Evolutionary conservation across 176 grass and related monocot genomes (phyloP).

Genomic region (Bothriochloa decipiens): DNA sequence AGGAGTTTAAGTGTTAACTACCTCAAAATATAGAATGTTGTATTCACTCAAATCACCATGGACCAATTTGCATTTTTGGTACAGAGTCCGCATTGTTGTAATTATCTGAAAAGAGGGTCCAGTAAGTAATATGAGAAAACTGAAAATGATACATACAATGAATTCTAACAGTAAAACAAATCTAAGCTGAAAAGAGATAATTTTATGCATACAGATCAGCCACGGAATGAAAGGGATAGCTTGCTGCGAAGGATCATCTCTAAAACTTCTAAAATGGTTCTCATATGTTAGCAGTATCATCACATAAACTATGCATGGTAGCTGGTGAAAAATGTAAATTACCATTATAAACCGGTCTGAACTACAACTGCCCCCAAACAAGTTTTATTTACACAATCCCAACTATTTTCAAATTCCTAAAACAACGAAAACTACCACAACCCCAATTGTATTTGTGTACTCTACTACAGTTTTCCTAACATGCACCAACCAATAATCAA

Average conservation of each 20-base stretch:
- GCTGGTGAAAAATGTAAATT: neutral
- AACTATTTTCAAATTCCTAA: neutral
- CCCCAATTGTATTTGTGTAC: neutral
- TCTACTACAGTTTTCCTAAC: neutral
- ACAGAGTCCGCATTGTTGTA: conserved; percentile 82
- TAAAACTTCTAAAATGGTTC: neutral
- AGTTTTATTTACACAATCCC: neutral
- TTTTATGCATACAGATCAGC: neutral
- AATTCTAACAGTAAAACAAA: neutral
- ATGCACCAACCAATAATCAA: neutral
- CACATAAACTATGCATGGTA: neutral
- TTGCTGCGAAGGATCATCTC: neutral
- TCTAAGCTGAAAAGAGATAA: neutral
- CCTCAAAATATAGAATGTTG: conserved; percentile 99
- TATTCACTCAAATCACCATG: conserved; percentile 99
- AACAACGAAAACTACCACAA: neutral
- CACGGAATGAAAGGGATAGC: neutral
- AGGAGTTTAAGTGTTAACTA: conserved; percentile 37
- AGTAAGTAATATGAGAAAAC: conserved; percentile 46
- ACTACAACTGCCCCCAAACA: neutral
- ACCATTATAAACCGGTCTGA: neutral
- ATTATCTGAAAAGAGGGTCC: conserved; percentile 70
- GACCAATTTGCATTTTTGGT: conserved; percentile 96
- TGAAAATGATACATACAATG: neutral
- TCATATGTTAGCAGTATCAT: neutral